Base-by-base conservation (phyloP, 495 filamentous ascomycete genomes). In the Hypoxylon perforatum region DNA sequence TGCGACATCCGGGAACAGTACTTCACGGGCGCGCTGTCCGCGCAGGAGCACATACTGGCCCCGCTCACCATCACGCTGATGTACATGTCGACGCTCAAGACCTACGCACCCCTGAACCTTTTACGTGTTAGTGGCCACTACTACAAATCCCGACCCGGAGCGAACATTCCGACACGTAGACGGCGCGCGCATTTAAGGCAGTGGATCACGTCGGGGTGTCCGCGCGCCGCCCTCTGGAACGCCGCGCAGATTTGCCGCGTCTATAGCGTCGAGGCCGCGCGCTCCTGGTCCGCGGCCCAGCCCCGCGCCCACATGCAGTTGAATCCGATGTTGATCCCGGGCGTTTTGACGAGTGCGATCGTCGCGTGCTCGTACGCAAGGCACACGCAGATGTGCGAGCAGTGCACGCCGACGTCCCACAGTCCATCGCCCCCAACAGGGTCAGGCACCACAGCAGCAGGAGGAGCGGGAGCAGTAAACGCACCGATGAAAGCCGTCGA, bases 291-390 rank as follows among this genome's bases (percentile, higher is more conserved):
- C 11, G 3, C 17, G 2, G 14, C 19, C 14, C 19, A 50, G 19
- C 30, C 25, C 2, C 57, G 67, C 41, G 41, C 47, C 1, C 45
- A 57, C 11, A 56, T 71, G 4, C 33, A 25, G n/a, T 59, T 76
- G 21, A 76, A 76, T 65, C 74, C 76, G 0, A 59, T 76, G 3
- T 61, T 71, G 1, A 51, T 67, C 9, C 62, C 73, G 1, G 67
- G 69, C 19, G 51, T 76, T 4, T 46, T 76, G 25, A 76, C 72
- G 74, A 69, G 72, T 53, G 75, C 75, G 15, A 65, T 78, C 17
- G 55, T 73, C 4, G 51, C 68, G 8, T 75, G 72, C 59, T 71
- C 69, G 8, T 78, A 72, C 56, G 66, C 72, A 5, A 65, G 61
- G 10, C 44, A 68, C 18, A 63, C 57, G 8, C 46, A 49, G 4